phyloP scores from a whole-genome alignment of 1,284 basidiomycete species.

The Ceratobasidium papillatum region DNA sequence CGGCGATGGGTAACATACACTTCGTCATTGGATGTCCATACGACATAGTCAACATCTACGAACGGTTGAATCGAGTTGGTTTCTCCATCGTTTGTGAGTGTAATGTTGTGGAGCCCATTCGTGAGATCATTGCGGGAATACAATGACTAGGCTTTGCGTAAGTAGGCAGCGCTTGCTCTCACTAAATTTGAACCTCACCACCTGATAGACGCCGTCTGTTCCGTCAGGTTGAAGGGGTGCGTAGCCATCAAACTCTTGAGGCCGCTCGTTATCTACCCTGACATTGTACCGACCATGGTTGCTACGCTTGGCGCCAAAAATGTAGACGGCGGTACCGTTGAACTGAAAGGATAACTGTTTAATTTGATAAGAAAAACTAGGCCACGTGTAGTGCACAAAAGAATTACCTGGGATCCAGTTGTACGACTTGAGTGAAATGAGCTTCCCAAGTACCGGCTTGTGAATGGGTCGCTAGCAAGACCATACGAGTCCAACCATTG shows the following conservation, averaged over 20 bases:
- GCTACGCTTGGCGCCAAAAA: slow-evolving; percentile 32
- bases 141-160: not conserved
- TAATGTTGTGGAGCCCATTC: slow-evolving; percentile 13
- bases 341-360: slow-evolving; percentile 5
- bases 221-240: slow-evolving; percentile 20
- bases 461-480: not conserved
- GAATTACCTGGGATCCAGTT: slow-evolving; percentile 14
- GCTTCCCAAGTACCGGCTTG: slow-evolving; percentile 1
- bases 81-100: slow-evolving; percentile 5
- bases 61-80: not conserved
- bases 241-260: slow-evolving; percentile 18
- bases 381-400: not conserved
- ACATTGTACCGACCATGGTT: slow-evolving; percentile 20
- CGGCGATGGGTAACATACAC: not conserved
- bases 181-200: not conserved
- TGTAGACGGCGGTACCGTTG: slow-evolving; percentile 26
- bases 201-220: slow-evolving; percentile 25
- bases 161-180: not conserved
- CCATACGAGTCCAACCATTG: slow-evolving; percentile 21
- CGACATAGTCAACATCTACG: slow-evolving; percentile 30
- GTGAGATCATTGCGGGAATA: not conserved
- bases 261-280: slow-evolving; percentile 1
- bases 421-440: slow-evolving; percentile 9
- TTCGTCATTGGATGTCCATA: slow-evolving; percentile 31
- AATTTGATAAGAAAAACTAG: not conserved